Evolutionary conservation across 768 basidiomycete species (phyloP), one percentile per base, ranked within the genome.

Genomic region (Piloderma croceum): DNA sequence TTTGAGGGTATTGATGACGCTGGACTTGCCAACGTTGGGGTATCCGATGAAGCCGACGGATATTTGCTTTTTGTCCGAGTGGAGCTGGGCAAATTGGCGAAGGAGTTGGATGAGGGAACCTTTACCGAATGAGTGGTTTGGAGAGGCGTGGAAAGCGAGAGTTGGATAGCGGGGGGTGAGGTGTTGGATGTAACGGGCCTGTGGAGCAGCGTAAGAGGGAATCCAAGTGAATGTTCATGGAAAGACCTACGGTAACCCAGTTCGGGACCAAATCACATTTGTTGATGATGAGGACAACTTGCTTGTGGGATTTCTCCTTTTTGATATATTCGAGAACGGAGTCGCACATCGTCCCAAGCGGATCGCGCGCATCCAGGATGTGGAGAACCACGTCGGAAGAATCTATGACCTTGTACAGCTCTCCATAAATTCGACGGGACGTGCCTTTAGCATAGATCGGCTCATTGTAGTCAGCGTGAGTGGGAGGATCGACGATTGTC

Each of bases 11-110:
- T 99, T 98, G 65, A 99, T 99, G 44, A 99, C 89, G 58, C 83
- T 87, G 49, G 86, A 90, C 67, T 98, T 99, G 12, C 94, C 94
- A 45, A 96, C 92, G 59, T 99, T 99, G 6, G 96, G 94, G 64
- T 99, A 99, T 36, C 96, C 94, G 51, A 99, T 77, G 58, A 99
- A 90, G 11, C 94, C 94, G 49, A 99, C 92, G 15, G 90, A 94
- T 52, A 99, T 98, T 61, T 99, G 94, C 67, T 96, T 98, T 71
- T 96, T 97, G 69, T 99, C 96, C 9, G 90, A 89, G 63, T 98
- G 96, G 25, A 98, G 78, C 50, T 90, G 89, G 4, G 92, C 87
- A 62, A 99, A 99, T 58, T 98, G 96, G 20, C 96, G 79, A 34
- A 99, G 76, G 33, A 98, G 78, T 63, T 96, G 92, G 53, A 99